A percentile compares a stretch with the other conserved stretches of the same genome.
These are phyloP conservation scores for Cruciata laevipes DNA, from an alignment of 257 asterid species.

Conservation along the genomic window DNA sequence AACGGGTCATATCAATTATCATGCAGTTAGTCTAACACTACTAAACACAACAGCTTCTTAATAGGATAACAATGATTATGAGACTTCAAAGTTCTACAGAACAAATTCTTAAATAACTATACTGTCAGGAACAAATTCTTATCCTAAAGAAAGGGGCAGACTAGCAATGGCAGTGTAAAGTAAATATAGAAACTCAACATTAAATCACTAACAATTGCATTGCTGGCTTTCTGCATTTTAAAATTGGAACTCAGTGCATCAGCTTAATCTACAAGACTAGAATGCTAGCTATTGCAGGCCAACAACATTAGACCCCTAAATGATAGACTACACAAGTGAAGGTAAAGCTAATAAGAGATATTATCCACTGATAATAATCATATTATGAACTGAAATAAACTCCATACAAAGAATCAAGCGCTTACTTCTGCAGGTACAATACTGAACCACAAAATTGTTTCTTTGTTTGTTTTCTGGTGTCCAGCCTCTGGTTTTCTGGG, in stretches of 20 bases:
- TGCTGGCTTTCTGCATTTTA: neutral
- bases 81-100: neutral
- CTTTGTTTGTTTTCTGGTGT: neutral
- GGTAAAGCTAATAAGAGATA: neutral
- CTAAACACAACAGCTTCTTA: neutral
- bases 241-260: neutral
- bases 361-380: constrained; percentile 2
- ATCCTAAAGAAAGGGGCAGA: neutral
- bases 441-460: neutral
- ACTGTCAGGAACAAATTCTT: neutral
- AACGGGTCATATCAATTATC: neutral
- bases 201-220: neutral
- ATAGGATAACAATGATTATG: neutral
- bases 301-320: neutral
- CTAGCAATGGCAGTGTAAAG: neutral
- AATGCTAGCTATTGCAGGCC: neutral
- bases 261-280: neutral
- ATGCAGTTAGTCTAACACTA: neutral
- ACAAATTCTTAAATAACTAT: neutral
- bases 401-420: neutral
- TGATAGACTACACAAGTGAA: neutral
- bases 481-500: neutral
- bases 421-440: neutral
- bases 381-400: neutral
- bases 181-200: neutral